These are phyloP conservation scores for Parastagonospora avenae DNA, from an alignment of 2,329 filamentous ascomycete species.

Conservation along the genomic window DNA sequence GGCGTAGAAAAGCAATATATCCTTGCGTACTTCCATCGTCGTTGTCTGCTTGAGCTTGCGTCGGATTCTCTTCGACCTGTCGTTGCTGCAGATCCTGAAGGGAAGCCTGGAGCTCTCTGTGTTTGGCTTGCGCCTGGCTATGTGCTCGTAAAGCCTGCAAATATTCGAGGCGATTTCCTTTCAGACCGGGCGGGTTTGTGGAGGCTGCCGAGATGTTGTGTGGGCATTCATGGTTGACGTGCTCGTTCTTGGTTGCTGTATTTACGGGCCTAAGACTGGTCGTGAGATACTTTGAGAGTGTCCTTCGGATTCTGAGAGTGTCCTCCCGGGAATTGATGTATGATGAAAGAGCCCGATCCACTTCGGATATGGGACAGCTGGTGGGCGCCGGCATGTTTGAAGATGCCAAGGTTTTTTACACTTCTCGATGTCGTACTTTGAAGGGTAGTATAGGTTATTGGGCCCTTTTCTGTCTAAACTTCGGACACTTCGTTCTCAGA, in stretches of 20 bases:
- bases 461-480: no score
- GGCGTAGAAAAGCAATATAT: slow-evolving; percentile 53
- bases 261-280: slow-evolving; percentile 35
- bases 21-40: slow-evolving; percentile 34
- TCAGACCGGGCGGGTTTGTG: slow-evolving; percentile 45
- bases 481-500: no score
- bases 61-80: slow-evolving; percentile 27
- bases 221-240: slow-evolving; percentile 41
- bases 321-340: slow-evolving; percentile 46
- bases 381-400: slow-evolving; percentile 27
- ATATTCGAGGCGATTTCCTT: slow-evolving; percentile 52
- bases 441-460: no score
- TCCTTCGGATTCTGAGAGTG: slow-evolving; percentile 42
- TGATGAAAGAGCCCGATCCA: slow-evolving; percentile 41
- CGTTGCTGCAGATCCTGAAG: slow-evolving; percentile 36
- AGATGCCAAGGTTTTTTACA: neutral
- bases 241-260: slow-evolving; percentile 32
- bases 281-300: slow-evolving; percentile 40
- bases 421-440: no score
- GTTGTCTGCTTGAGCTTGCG: slow-evolving; percentile 38
- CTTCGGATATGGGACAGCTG: slow-evolving; percentile 45
- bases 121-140: slow-evolving; percentile 47
- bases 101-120: slow-evolving; percentile 38
- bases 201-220: slow-evolving; percentile 25
- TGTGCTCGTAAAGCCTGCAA: slow-evolving; percentile 53